Evolutionary conservation across 345 rosid genomes (phyloP).

Genomic region (Corymbia maculata): DNA sequence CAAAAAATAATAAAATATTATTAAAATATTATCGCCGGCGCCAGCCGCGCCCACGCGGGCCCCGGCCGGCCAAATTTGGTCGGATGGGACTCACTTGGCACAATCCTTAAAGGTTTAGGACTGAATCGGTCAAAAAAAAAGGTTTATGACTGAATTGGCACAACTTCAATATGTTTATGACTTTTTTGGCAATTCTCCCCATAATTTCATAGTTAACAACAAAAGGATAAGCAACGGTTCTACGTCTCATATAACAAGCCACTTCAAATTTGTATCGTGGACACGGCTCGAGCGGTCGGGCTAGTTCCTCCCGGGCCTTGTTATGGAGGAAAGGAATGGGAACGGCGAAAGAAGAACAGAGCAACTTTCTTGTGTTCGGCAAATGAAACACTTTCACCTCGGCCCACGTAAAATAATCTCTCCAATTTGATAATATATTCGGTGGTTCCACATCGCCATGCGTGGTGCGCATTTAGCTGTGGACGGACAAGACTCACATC

Average conservation of each 20-base stretch:
- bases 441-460: accelerated
- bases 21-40: too few species aligned
- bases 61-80: too few species aligned
- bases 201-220: not conserved
- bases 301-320: not conserved
- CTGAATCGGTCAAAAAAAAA: too few species aligned
- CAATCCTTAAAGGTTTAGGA: too few species aligned
- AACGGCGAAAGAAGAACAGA: not conserved
- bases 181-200: too few species aligned
- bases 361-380: not conserved
- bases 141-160: too few species aligned
- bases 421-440: not conserved
- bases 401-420: not conserved
- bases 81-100: too few species aligned
- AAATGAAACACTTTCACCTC: not conserved
- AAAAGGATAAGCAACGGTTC: not conserved
- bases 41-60: too few species aligned
- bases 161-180: too few species aligned
- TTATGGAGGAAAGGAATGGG: not conserved
- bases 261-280: not conserved
- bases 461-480: not conserved
- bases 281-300: not conserved
- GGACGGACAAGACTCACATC: not conserved
- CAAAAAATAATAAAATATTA: too few species aligned
- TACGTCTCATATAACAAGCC: not conserved